These are phyloP conservation scores for Amphibolis antarctica DNA, from an alignment of 106 monocot genomes.

Conservation along the genomic window DNA sequence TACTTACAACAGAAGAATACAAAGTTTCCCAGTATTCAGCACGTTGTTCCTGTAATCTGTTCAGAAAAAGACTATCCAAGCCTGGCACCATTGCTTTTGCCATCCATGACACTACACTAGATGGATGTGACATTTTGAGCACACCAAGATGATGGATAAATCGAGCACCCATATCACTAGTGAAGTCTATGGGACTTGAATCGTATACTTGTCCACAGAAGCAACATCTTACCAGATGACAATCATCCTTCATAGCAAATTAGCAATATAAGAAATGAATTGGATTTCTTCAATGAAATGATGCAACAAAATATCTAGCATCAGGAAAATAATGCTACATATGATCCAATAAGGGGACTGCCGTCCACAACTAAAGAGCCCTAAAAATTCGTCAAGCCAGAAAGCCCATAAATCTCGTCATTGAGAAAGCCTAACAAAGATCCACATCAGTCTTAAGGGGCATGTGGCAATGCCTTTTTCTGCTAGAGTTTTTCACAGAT, in stretches of 20 bases:
- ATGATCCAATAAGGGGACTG: too few species aligned
- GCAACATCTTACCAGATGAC: conserved; percentile 42
- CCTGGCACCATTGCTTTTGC: conserved; percentile 56
- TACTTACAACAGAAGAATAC: conserved; percentile 57
- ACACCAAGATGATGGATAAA: conserved; percentile 41
- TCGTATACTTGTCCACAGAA: conserved; percentile 87
- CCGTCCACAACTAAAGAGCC: too few species aligned
- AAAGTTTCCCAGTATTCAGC: conserved; percentile 71
- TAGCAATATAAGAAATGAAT: conserved; percentile 5
- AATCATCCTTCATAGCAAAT: conserved; percentile 56
- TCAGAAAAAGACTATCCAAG: conserved; percentile 54
- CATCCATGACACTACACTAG: conserved; percentile 55
- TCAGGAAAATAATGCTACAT: background rate
- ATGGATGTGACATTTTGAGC: conserved; percentile 30
- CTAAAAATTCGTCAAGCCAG: too few species aligned
- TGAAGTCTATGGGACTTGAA: conserved; percentile 75
- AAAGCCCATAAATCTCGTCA: too few species aligned
- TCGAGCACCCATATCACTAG: conserved; percentile 52
- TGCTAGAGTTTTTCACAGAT: too few species aligned
- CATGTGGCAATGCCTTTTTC: too few species aligned
- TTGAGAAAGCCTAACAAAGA: too few species aligned
- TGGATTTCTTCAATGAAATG: background rate
- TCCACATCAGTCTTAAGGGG: too few species aligned
- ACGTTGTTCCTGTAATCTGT: conserved; percentile 39
- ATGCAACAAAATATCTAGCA: background rate